Base-by-base conservation (phyloP, 345 rosid genomes). In the Citrus maxima region DNA sequence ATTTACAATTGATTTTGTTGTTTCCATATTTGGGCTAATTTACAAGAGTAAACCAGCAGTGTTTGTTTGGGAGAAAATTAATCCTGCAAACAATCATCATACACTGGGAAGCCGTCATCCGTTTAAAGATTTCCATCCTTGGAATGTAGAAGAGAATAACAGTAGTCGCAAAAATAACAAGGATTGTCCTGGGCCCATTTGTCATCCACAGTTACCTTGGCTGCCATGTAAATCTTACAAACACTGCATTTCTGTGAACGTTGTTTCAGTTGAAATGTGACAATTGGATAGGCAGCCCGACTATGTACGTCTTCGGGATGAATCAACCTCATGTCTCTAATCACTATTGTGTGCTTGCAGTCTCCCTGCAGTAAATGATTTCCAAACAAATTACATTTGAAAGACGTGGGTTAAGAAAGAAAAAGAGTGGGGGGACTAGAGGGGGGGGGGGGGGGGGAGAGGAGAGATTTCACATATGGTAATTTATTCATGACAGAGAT, bases 261-360 rank as follows among this genome's bases (percentile, higher is more conserved):
- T 14, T 24, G 59, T 78, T 94, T 96, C 12, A 74, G 40, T 72
- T 85, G 91, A 67, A 86, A 93, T 58, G 77, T 68, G 40, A 81
- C 66, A 72, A 89, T 82, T 0, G 98, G 98, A 90, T 94, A 96
- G 76, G 90, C 92, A 27, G 87, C 83, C 55, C 89, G 88, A 65
- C 80, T 89, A 56, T 87, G 90, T 58, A 87, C 78, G 75, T 96
- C 98, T 21, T 92, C 97, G 0, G 89, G 90, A 82, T 94, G 95
- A 78, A 85, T 85, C 86, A 89, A 79, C 84, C 98, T 92, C 97
- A 93, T 90, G 86, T 96, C 98, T 58, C 95, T 75, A 56, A 96
- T 87, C 71, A 93, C 91, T 56, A 95, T 76, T 73, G 85, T 86
- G 86, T 95, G 98, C 88, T 89, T 93, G 89, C 99, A 94, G 62